Conservation (phyloP, 192 early-diverging fungal genomes). For the Thamnidium elegans region DNA sequence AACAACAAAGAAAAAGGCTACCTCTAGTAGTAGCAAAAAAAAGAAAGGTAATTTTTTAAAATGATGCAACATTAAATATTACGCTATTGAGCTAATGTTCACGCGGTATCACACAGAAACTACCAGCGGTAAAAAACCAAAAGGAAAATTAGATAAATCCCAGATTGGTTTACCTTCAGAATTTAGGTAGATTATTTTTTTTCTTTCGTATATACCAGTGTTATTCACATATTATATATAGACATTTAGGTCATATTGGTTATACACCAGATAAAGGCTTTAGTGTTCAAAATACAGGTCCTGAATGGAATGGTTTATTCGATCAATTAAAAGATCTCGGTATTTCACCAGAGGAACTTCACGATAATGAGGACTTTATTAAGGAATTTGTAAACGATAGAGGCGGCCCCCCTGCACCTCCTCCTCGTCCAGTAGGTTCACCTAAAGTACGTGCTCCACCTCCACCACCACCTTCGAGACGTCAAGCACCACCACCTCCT, state of each 20-base stretch:
- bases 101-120: conserved; percentile 32
- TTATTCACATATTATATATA: conserved; percentile 12
- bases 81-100: conserved; percentile 20
- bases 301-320: conserved; percentile 69
- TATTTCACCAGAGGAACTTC: conserved; percentile 58
- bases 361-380: conserved; percentile 66
- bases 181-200: conserved; percentile 35
- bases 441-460: conserved; percentile 37
- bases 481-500: conserved; percentile 34
- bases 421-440: conserved; percentile 26
- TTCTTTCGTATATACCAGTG: conserved; percentile 30
- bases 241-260: conserved; percentile 63
- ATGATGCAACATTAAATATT: not conserved
- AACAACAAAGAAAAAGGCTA: conserved; percentile 5
- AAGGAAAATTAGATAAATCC: conserved; percentile 59
- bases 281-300: conserved; percentile 65
- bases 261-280: conserved; percentile 58
- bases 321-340: conserved; percentile 65
- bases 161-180: conserved; percentile 56
- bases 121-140: conserved; percentile 36
- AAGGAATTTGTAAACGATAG: conserved; percentile 64
- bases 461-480: conserved; percentile 40
- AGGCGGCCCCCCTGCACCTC: conserved; percentile 46
- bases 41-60: conserved; percentile 34
- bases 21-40: conserved; percentile 26